Base-by-base conservation (phyloP, 768 basidiomycete species). In the Sporobolomyces pararoseus region DNA sequence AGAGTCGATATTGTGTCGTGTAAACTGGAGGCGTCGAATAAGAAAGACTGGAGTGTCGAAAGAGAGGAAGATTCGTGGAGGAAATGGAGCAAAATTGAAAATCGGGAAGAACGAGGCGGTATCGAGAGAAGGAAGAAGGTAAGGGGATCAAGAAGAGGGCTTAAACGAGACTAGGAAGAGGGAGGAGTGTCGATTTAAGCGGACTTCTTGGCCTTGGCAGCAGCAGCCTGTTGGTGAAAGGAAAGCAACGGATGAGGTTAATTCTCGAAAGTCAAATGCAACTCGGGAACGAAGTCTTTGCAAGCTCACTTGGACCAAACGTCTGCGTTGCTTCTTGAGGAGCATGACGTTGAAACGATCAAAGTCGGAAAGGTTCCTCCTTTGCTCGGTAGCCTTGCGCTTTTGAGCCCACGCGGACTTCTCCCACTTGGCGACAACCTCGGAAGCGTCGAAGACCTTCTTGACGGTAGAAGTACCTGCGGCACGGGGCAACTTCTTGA, bases 381-480 rank as follows among this genome's bases (percentile, higher is more conserved):
- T 85, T 80, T 85, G 85, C 81, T 88, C 84, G 63, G 85, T 80
- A 17, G 90, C 88, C 50, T 84, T 85, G 59, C 90, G 86, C 83
- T 87, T 91, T 83, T 90, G 86, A 67, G 91, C 91, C 94, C 93
- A 98, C 7, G 84, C 76, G 27, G 89, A 89, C 78, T 85, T 85
- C 70, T 88, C 86, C 95, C 96, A 98, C 84, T 93, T 92, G 80
- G 86, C 87, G 57, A 88, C 82, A 64, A 86, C 84, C 44, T 83
- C 88, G 80, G 92, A 88, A 82, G 91, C 88, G 82, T 96, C 92
- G 72, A 93, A 81, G 44, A 87, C 84, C 83, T 91, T 95, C 82
- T 86, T 88, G 78, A 98, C 84, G 72, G 83, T 84, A 65, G 90
- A 86, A 3, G 90, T 82, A 65, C 93, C 87, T 50, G 95, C 91